Percentiles rank a stretch among this genome's conserved stretches.
Conservation (phyloP, 2,329 filamentous ascomycete genomes). For the Clonostachys byssicola region DNA sequence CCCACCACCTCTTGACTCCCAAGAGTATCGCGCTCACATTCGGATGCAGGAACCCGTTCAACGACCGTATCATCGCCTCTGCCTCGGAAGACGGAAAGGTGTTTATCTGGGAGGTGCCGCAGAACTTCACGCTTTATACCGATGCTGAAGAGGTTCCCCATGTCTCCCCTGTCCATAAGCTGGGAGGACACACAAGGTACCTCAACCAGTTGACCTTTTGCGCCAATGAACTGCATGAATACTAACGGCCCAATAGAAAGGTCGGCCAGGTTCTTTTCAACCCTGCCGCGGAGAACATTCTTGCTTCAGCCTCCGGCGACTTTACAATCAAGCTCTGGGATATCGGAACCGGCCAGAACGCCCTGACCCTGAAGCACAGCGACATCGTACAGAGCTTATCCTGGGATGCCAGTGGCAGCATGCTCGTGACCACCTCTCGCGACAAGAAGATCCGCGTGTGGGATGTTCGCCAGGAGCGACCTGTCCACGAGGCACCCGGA, state of each 20-base stretch:
- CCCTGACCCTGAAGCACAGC: constrained; percentile 74
- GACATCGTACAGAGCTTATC: constrained; percentile 95
- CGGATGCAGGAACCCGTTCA: constrained; percentile 78
- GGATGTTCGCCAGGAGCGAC: constrained; percentile 91
- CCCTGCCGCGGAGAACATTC: constrained; percentile 89
- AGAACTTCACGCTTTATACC: constrained; percentile 78
- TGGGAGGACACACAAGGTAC: constrained; percentile 83
- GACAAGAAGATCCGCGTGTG: constrained; percentile 98
- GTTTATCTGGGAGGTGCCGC: constrained; percentile 92
- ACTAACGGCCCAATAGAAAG: constrained; percentile 56
- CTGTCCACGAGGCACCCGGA: constrained; percentile 78
- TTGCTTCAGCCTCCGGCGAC: constrained; percentile 92
- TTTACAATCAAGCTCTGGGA: constrained; percentile 97
- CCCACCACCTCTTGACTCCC: not conserved
- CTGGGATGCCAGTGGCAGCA: constrained; percentile 85
- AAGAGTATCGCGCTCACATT: not conserved
- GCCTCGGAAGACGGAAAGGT: constrained; percentile 96
- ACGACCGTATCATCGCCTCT: constrained; percentile 88
- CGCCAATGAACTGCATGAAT: not conserved
- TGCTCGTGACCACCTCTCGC: constrained; percentile 87
- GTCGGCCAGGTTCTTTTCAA: constrained; percentile 98
- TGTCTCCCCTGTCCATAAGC: constrained; percentile 74
- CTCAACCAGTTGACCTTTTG: constrained; percentile 2
- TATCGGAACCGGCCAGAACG: constrained; percentile 70
- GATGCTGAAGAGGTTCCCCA: constrained; percentile 83